A percentile compares a stretch with the other conserved stretches of the same genome.
Evolutionary conservation across 1,139 yeast species (phyloP).

Genomic region (Debaryomyces nepalensis): DNA sequence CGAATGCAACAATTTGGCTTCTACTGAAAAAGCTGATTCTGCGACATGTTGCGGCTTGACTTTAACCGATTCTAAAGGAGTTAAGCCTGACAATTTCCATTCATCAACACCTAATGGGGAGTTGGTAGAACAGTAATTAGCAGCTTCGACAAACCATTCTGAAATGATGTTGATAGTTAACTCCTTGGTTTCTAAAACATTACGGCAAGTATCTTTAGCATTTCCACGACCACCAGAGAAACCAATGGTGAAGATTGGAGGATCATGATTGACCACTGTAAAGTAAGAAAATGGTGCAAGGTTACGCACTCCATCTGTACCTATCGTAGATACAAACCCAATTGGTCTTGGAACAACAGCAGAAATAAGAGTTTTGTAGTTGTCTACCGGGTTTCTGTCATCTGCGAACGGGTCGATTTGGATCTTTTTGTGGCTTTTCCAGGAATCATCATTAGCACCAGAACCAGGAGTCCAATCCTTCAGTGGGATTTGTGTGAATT

Average conservation of each 20-base stretch:
- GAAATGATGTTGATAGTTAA: constrained; percentile 61
- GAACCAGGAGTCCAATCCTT: constrained; percentile 47
- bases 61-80: constrained; percentile 45
- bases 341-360: constrained; percentile 64
- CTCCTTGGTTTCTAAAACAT: constrained; percentile 56
- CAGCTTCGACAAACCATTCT: constrained; percentile 71
- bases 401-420: constrained; percentile 54
- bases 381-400: constrained; percentile 45
- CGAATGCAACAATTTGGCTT: constrained; percentile 50
- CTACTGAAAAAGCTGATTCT: constrained; percentile 64
- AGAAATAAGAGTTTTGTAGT: constrained; percentile 55
- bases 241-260: constrained; percentile 62
- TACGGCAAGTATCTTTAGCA: constrained; percentile 54
- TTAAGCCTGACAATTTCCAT: constrained; percentile 60
- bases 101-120: constrained; percentile 58
- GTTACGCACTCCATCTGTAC: constrained; percentile 48
- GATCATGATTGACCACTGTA: constrained; percentile 53
- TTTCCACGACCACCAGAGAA: constrained; percentile 43
- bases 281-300: constrained; percentile 67
- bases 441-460: constrained; percentile 48
- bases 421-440: constrained; percentile 45
- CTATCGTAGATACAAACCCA: constrained; percentile 57
- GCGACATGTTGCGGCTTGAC: constrained; percentile 63
- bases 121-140: constrained; percentile 53
- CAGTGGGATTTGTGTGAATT: constrained; percentile 26